Evolutionary conservation across 2,329 filamentous ascomycete genomes (phyloP), one percentile per base, ranked within the genome.

Genomic region (Cryphonectria nitschkei): DNA sequence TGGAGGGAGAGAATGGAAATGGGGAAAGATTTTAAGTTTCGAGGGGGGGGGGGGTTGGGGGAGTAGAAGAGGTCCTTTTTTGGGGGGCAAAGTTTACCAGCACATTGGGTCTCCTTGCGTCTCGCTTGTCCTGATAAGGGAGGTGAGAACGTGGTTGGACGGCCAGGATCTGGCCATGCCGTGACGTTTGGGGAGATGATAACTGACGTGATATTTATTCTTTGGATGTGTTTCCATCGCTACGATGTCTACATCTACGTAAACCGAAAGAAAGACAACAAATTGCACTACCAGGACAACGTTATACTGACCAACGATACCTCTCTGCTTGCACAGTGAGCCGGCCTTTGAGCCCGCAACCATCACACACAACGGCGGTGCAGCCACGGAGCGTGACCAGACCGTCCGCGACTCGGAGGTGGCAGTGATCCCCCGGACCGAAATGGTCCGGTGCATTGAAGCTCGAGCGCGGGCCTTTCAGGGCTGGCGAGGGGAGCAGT

Each of bases 401-500:
- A 77, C 80, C 13, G 77, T 87, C 68, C 84, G 86, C 46, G 83
- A 87, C 79, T 88, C 86, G 4, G 80, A 84, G 62, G 85, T 88
- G 3, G 86, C 86, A 50, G 65, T 88, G 39, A 74, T 87, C 67
- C 85, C 85, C 39, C 85, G 86, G 61, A 84, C 82, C 1, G 63
- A 70, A 22, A n/a, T 60, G 0, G 79, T 85, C 54, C 80, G 82
- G 62, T 86, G 84, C 77, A 78, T 87, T 72, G 85, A 87, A 78
- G 77, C 78, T 43, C 83, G 85, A 41, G 83, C 83, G 22, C 79
- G 80, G 50, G 80, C 81, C 2, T 76, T 88, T 60, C 86, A 88
- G 76, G 86, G 86, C 74, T 87, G 85, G 85, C 82, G 83, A n/a
- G 79, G 82, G 54, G 83, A 87, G 67, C 76, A 86, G 22, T 88